Evolutionary conservation across 768 basidiomycete species (phyloP), one percentile per base, ranked within the genome.

Genomic region (Boletus rubescentipes): DNA sequence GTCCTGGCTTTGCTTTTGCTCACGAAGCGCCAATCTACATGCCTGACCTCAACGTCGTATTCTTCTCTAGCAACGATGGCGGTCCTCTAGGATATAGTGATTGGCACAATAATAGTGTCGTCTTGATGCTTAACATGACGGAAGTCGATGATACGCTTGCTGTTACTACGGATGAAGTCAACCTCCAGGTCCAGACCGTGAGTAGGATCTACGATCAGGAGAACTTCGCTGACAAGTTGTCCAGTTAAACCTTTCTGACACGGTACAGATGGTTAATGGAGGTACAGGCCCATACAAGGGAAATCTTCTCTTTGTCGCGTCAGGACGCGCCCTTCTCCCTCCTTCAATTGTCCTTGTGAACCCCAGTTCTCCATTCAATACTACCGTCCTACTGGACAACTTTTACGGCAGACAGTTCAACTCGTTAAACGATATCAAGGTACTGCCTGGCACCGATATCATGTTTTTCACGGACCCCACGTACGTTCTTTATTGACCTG

Each of bases 381-480:
- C 79, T 8, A 90, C 86, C 0, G 47, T 87, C 30, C 67, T 92
- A 15, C 68, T 92, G 55, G 87, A 91, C 70, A 92, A 91, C 71
- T 89, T 79, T 69, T 87, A 81, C 61, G 89, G 89, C 2, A 75
- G 87, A 3, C 89, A 90, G 59, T 93, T 91, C 72, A 91, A 88
- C 69, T 89, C 89, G 2, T 67, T 92, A 46, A 89, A 91, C 66
- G 90, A 93, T 58, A 76, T 87, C 54, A 90, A 88, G 61, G 73
- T 90, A 4, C 84, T 89, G 48, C 87, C 86, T 2, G 68, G 70
- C 5, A 86, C 79, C 56, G 83, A 83, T 35, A 80, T 80, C 36
- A 60, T 91, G 2, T 90, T 87, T 72, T 90, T 92, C 70, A 91
- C 89, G 0, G 89, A 93, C 62, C 75, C 77, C 15, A 73, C 75